These are phyloP conservation scores for Taphrina betulina DNA, from an alignment of 1,139 yeast species.

Conservation along the genomic window DNA sequence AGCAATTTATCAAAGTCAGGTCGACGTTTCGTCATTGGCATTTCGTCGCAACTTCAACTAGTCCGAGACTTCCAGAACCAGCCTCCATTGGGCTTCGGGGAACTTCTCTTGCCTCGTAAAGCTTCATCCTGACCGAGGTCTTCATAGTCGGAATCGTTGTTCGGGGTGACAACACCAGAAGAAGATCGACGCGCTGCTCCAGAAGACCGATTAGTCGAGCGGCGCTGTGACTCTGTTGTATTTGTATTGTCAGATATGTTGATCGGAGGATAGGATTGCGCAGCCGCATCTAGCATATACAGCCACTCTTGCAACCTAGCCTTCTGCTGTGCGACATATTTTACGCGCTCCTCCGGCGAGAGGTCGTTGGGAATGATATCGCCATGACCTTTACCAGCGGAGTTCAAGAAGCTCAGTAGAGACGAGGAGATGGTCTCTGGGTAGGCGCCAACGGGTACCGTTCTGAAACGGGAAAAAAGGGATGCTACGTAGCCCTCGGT, in stretches of 20 bases:
- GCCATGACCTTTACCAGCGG: not conserved
- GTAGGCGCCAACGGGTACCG: slow-evolving; percentile 15
- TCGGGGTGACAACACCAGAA: slow-evolving; percentile 16
- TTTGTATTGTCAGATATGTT: not conserved
- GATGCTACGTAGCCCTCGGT: slow-evolving; percentile 12
- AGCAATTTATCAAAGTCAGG: no score
- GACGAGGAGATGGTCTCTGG: slow-evolving; percentile 15
- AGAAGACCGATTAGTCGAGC: no score
- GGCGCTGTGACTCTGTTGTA: slow-evolving; percentile 1
- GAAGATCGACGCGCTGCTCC: no score
- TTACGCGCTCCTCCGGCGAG: slow-evolving; percentile 21
- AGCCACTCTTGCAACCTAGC: slow-evolving; percentile 17
- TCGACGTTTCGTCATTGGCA: no score
- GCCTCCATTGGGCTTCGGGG: not conserved
- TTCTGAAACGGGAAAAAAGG: slow-evolving; percentile 20
- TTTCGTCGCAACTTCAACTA: no score
- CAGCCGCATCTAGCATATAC: slow-evolving; percentile 22
- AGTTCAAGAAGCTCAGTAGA: slow-evolving; percentile 11
- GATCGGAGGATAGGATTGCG: slow-evolving; percentile 6
- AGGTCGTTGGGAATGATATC: slow-evolving; percentile 22
- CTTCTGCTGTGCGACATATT: slow-evolving; percentile 16
- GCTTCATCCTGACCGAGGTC: slow-evolving; percentile 15
- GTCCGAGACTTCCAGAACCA: slow-evolving; percentile 23
- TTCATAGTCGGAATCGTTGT: slow-evolving; percentile 23
- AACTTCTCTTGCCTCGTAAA: not conserved